These are phyloP conservation scores for Ceratocystis smalleyi DNA, from an alignment of 2,329 filamentous ascomycete genomes.

Conservation along the genomic window DNA sequence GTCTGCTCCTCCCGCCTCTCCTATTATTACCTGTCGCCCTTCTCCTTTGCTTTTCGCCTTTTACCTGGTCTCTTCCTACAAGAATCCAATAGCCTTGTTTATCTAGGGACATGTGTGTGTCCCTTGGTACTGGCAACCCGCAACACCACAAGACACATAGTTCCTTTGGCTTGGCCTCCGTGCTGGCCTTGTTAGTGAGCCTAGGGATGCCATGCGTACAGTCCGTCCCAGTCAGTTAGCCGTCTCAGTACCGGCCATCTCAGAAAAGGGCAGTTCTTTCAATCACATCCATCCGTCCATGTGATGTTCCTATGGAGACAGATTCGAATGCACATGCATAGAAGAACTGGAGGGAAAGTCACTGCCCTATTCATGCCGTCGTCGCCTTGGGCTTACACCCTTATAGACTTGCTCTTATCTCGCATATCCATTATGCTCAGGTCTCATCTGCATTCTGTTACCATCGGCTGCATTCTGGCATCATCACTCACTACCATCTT, in stretches of 20 bases:
- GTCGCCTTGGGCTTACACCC: background rate
- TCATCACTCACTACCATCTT: background rate
- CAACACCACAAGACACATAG: background rate
- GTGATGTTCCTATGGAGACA: background rate
- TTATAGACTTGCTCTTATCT: background rate
- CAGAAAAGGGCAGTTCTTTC: background rate
- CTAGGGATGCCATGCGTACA: background rate
- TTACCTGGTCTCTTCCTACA: background rate
- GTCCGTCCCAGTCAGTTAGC: background rate
- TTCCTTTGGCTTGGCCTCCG: background rate
- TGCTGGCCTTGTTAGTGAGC: background rate
- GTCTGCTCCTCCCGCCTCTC: too few relatives aligned
- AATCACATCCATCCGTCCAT: background rate
- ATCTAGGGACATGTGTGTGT: background rate
- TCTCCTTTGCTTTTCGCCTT: too few relatives aligned
- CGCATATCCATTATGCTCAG: background rate
- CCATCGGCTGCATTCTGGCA: background rate
- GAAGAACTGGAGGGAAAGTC: background rate
- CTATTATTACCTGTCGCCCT: too few relatives aligned
- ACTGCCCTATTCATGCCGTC: background rate
- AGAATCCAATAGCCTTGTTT: background rate
- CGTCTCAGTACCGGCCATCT: background rate
- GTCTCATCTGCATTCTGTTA: background rate
- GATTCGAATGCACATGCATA: background rate
- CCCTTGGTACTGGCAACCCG: background rate